phyloP scores from a whole-genome alignment of 1,284 basidiomycete genomes.

The Anthracocystis setariae region DNA sequence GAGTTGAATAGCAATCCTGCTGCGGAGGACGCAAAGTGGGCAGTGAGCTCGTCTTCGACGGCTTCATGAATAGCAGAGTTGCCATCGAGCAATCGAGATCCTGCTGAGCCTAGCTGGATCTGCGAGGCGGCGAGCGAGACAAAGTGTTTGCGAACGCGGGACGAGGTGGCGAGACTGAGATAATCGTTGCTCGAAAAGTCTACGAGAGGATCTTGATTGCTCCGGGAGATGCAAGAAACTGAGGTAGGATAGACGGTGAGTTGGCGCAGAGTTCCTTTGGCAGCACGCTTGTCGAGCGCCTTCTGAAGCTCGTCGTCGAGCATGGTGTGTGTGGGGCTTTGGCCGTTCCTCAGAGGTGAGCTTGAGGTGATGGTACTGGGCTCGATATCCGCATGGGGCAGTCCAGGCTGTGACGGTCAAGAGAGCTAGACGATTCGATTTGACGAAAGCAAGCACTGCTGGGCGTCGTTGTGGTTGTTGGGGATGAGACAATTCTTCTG shows the following conservation, averaged over 20 bases:
- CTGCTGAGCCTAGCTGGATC: slow-evolving; percentile 77
- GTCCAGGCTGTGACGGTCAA: neutral
- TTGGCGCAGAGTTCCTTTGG: slow-evolving; percentile 54
- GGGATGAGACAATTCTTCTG: neutral
- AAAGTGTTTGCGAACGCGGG: slow-evolving; percentile 69
- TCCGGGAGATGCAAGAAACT: neutral
- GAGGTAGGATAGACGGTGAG: slow-evolving; percentile 44
- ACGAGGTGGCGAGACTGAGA: slow-evolving; percentile 80
- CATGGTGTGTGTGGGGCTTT: slow-evolving; percentile 14
- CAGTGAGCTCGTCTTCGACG: slow-evolving; percentile 53
- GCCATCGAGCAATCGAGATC: slow-evolving; percentile 85
- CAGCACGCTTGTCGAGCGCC: slow-evolving; percentile 50
- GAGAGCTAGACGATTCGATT: neutral
- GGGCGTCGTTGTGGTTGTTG: neutral
- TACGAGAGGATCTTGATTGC: slow-evolving; percentile 50
- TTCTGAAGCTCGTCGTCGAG: slow-evolving; percentile 54
- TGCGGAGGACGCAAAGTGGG: slow-evolving; percentile 63
- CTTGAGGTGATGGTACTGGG: neutral
- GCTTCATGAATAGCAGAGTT: slow-evolving; percentile 70
- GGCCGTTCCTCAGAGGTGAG: too few species aligned
- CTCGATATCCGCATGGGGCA: neutral
- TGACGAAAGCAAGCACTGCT: neutral
- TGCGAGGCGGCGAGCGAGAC: slow-evolving; percentile 15
- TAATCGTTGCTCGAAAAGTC: slow-evolving; percentile 96
- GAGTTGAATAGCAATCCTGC: slow-evolving; percentile 88